phyloP scores from a whole-genome alignment of 202 grass and related monocot genomes.

The Brachypodium distachyon region DNA sequence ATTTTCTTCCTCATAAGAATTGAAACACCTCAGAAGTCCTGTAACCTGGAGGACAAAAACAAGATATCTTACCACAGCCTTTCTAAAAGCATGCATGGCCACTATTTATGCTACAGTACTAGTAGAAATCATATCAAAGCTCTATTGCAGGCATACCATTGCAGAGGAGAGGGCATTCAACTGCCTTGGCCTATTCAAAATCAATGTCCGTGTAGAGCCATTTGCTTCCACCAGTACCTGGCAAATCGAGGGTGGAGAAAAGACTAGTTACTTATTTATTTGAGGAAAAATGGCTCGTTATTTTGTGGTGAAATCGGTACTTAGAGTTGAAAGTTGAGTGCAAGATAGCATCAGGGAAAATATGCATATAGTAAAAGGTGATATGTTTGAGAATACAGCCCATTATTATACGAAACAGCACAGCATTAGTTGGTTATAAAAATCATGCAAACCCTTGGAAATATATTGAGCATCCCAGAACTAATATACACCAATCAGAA shows the following conservation, averaged over 20 bases:
- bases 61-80: neutral
- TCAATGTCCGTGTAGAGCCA: slow-evolving; percentile 66
- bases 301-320: neutral
- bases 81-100: neutral
- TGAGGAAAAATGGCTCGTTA: neutral
- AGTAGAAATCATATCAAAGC: neutral
- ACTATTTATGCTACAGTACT: neutral
- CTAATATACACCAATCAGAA: neutral
- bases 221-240: slow-evolving; percentile 78
- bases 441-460: neutral
- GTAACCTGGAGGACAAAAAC: slow-evolving; percentile 53
- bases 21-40: slow-evolving; percentile 56
- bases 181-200: slow-evolving; percentile 79
- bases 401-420: neutral
- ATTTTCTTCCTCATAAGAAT: slow-evolving; percentile 52
- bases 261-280: neutral
- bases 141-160: slow-evolving; percentile 47
- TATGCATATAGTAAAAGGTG: neutral
- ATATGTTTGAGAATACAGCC: neutral
- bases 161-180: slow-evolving; percentile 71
- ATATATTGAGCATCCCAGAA: neutral
- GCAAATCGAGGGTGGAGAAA: neutral
- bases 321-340: neutral
- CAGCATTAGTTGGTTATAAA: neutral
- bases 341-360: neutral